Base-by-base conservation (phyloP, 1,284 basidiomycete species). In the Ganoderma lingzhi region DNA sequence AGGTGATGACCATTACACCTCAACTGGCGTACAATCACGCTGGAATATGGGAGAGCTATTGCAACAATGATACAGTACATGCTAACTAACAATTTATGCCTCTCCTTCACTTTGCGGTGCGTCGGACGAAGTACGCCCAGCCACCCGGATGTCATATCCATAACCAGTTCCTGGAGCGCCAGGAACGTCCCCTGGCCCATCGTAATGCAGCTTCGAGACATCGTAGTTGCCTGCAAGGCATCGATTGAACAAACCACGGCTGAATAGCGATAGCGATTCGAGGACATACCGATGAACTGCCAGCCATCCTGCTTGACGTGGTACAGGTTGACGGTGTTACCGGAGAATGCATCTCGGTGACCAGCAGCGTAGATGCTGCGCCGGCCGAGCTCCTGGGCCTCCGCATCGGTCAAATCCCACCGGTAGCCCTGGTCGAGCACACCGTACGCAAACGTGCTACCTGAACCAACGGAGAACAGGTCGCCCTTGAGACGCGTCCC, bases 401-500 rank as follows among this genome's bases (percentile, higher is more conserved):
- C 98, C 72, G 92, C 96, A 73, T 96, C 96, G 15, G 92, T 90
- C 66, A 99, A 84, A 78, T 99, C 96, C 94, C 95, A 99, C 69
- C 85, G 89, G 83, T 99, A 99, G 2, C 93, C 96, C 82, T 98
- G 97, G 82, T 99, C 98, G 55, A 99, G 88, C 3, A 99, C 96
- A 88, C 97, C 97, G 78, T 99, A 99, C 6, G 98, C 98, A 77
- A 97, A 99, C 0, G 98, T 99, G 78, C 94, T 96, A 77, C 98
- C 98, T 4, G 97, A 99, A 44, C 98, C 98, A 51, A 99, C 98
- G 6, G 96, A 98, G 86, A 99, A 99, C 17, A 99, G 82, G 81
- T 99, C 93, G 59, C 98, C 97, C 80, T 97, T 98, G 66, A 99
- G 85, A 32, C 98, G 92, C 12, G 95, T 94, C 48, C 98, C 98